Evolutionary conservation across 1,284 basidiomycete genomes (phyloP).

Genomic region (Fomitopsis pinicola): DNA sequence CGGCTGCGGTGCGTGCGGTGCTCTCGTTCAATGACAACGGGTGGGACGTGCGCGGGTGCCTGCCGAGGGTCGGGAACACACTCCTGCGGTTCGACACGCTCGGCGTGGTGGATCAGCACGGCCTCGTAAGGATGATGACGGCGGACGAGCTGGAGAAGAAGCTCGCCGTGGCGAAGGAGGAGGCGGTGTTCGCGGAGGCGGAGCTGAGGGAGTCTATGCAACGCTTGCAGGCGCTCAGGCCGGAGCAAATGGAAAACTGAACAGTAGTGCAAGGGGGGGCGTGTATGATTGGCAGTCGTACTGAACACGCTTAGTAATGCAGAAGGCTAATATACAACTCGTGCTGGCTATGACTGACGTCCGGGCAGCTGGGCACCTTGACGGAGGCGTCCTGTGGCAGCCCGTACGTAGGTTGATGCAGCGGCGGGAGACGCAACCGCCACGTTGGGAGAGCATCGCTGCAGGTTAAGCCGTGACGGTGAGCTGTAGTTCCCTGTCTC

Average conservation of each 20-base stretch:
- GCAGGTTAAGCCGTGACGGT: no score
- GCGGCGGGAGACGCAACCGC: no score
- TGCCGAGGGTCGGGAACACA: slow-evolving; percentile 63
- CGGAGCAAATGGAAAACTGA: slow-evolving; percentile 36
- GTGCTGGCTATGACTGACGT: neutral
- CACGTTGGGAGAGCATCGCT: no score
- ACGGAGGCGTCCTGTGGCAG: no score
- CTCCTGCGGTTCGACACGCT: slow-evolving; percentile 65
- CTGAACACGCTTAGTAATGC: neutral
- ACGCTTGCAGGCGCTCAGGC: slow-evolving; percentile 50
- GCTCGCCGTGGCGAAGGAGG: slow-evolving; percentile 62
- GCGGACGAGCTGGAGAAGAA: slow-evolving; percentile 72
- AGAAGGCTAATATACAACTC: neutral
- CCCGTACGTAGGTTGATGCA: no score
- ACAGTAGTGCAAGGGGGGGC: neutral
- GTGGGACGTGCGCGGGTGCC: slow-evolving; percentile 67
- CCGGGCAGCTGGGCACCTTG: neutral
- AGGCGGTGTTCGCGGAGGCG: slow-evolving; percentile 63
- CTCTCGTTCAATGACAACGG: slow-evolving; percentile 78
- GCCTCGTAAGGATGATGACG: slow-evolving; percentile 48
- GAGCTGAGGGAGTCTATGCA: slow-evolving; percentile 72
- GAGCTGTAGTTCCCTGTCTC: neutral
- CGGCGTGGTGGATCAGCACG: slow-evolving; percentile 46
- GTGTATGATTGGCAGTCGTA: neutral
- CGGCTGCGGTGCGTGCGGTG: slow-evolving; percentile 75